Evolutionary conservation across 129 eudicot genomes (phyloP).

Genomic region (Rutidosis leptorrhynchoides): DNA sequence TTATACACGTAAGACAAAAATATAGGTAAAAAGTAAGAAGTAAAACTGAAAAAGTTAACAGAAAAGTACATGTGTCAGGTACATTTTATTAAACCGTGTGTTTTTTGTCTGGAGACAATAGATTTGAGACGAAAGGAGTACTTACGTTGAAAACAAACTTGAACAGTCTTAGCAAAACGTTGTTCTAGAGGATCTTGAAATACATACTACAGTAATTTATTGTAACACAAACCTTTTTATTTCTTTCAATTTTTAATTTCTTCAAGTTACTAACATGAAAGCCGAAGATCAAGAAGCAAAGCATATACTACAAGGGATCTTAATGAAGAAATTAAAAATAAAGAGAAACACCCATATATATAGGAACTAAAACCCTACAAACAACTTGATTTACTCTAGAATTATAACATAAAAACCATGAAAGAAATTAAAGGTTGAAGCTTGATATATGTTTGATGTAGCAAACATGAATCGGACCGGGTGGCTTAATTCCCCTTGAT

Average conservation of each 20-base stretch:
- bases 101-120: no score
- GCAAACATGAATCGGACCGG: constrained; percentile 49
- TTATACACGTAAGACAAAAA: no score
- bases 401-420: constrained; percentile 12
- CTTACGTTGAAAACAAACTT: background rate
- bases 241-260: constrained; percentile 13
- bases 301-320: constrained; percentile 8
- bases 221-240: background rate
- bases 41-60: no score
- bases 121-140: no score
- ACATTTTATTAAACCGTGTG: no score
- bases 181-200: constrained; percentile 2
- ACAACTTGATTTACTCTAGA: constrained; percentile 8
- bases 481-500: constrained; percentile 47
- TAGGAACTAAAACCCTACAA: constrained; percentile 14
- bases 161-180: background rate
- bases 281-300: constrained; percentile 26
- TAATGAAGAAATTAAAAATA: constrained; percentile 29
- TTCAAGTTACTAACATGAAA: constrained; percentile 15
- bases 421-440: constrained; percentile 25
- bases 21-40: no score
- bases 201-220: background rate
- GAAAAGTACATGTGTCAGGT: no score
- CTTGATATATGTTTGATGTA: constrained; percentile 29
- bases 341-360: constrained; percentile 20